phyloP scores from a whole-genome alignment of 768 basidiomycete genomes.

The Naematelia aurantialba region DNA sequence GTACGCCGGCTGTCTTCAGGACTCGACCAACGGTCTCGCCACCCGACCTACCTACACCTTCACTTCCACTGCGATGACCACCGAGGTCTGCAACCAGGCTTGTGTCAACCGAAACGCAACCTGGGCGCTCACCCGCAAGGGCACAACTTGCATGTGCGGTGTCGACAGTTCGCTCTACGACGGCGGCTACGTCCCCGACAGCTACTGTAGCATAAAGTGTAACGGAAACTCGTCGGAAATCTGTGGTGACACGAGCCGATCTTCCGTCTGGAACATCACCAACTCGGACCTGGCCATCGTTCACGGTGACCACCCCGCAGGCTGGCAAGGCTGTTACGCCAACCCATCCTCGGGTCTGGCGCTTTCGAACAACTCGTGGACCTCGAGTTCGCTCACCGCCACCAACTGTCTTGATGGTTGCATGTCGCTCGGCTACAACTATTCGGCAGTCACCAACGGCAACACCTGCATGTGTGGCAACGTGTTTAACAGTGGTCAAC shows the following conservation, averaged over 20 bases:
- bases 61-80: slow-evolving; percentile 34
- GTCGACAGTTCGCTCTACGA: slow-evolving; percentile 19
- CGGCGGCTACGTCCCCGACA: slow-evolving; percentile 25
- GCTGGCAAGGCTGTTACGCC: slow-evolving; percentile 26
- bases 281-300: slow-evolving; percentile 11
- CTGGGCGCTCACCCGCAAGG: slow-evolving; percentile 36
- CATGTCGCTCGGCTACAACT: slow-evolving; percentile 25
- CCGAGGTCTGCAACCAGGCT: slow-evolving; percentile 31
- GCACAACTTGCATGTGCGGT: slow-evolving; percentile 39
- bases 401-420: slow-evolving; percentile 30
- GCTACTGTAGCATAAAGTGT: slow-evolving; percentile 33
- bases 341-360: slow-evolving; percentile 7
- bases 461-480: slow-evolving; percentile 3
- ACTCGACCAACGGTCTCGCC: slow-evolving; percentile 19
- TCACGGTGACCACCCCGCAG: slow-evolving; percentile 12
- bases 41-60: slow-evolving; percentile 26
- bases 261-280: slow-evolving; percentile 25
- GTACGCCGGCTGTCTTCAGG: slow-evolving; percentile 14
- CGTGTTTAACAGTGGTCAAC: neutral
- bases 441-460: slow-evolving; percentile 24
- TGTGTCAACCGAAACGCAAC: slow-evolving; percentile 30
- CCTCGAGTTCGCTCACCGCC: slow-evolving; percentile 17
- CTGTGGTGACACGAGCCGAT: slow-evolving; percentile 24
- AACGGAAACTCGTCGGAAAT: slow-evolving; percentile 33
- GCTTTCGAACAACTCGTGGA: slow-evolving; percentile 21